Conservation (phyloP, 2,329 filamentous ascomycete species). For the Dactylellina sp. region DNA sequence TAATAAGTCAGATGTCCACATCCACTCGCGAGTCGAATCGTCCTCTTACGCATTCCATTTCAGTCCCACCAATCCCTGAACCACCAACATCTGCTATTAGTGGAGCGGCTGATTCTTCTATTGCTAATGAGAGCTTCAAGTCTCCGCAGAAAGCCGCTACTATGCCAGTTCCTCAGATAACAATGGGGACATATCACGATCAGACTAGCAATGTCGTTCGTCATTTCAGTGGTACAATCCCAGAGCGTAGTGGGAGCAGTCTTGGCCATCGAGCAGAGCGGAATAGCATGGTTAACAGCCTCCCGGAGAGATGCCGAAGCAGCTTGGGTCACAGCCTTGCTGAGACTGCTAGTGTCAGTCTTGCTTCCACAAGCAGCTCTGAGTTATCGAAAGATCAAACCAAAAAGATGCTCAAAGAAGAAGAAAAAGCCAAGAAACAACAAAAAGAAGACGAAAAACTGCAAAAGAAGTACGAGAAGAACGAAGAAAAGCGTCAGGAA, state of each 20-base stretch:
- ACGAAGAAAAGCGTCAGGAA: conserved; percentile 11
- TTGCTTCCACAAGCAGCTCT: neutral
- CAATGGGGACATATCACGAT: conserved; percentile 48
- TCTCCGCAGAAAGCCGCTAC: conserved; percentile 3
- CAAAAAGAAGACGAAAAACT: conserved; percentile 15
- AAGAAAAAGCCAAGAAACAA: neutral
- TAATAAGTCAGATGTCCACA: conserved; percentile 26
- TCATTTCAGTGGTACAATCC: conserved; percentile 35
- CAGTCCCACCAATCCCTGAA: conserved; percentile 15
- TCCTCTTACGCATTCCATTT: neutral
- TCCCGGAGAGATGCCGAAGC: conserved; percentile 39
- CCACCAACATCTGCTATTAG: conserved; percentile 17
- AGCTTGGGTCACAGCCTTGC: conserved; percentile 35
- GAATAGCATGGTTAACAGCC: conserved; percentile 2
- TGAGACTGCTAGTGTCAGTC: neutral
- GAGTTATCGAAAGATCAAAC: neutral
- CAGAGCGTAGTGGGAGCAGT: conserved; percentile 49
- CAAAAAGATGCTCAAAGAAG: neutral
- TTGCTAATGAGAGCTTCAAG: neutral
- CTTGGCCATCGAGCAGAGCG: conserved; percentile 41
- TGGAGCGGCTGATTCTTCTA: neutral
- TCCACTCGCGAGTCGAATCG: conserved; percentile 25
- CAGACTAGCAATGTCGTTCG: conserved; percentile 33
- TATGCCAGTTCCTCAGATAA: conserved; percentile 18
- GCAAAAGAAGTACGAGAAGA: neutral